phyloP scores from a whole-genome alignment of 208 protist genomes.

The Crithidia acanthocephali region DNA sequence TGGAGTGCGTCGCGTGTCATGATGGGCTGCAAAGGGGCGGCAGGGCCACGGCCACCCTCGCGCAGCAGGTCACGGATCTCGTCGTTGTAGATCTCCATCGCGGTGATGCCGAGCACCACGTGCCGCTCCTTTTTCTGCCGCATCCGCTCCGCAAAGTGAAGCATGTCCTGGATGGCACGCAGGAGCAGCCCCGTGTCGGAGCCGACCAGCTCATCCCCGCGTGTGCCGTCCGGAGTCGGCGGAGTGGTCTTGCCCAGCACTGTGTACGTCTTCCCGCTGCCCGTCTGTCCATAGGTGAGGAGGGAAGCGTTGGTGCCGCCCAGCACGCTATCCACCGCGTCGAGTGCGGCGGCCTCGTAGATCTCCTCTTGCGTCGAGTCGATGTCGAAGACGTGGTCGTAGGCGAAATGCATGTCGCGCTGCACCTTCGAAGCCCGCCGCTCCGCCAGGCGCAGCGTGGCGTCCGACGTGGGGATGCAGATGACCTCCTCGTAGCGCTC shows the following conservation, averaged over 20 bases:
- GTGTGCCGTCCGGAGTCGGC: constrained; percentile 6
- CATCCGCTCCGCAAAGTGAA: constrained; percentile 40
- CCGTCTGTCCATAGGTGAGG: constrained; percentile 87
- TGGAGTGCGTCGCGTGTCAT: constrained; percentile 52
- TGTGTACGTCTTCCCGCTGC: constrained; percentile 89
- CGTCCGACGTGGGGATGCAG: constrained; percentile 51
- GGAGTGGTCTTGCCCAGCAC: constrained; percentile 38
- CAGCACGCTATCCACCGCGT: constrained; percentile 63
- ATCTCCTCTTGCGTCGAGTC: constrained; percentile 74
- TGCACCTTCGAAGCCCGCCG: constrained; percentile 37
- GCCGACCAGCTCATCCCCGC: constrained; percentile 40
- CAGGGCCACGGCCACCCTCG: constrained; percentile 10
- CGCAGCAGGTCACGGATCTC: constrained; percentile 75
- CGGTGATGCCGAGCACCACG: constrained; percentile 65
- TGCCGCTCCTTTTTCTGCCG: constrained; percentile 30
- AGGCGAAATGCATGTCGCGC: constrained; percentile 52
- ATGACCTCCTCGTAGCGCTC: constrained; percentile 65
- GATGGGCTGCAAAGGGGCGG: constrained; percentile 33
- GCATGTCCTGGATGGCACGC: constrained; percentile 68
- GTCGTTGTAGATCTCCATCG: constrained; percentile 84
- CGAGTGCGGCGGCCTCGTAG: constrained; percentile 71
- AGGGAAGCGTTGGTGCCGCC: constrained; percentile 65
- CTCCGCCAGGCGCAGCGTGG: constrained; percentile 51
- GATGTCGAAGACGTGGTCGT: constrained; percentile 73
- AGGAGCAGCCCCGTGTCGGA: constrained; percentile 71